Percentiles rank a stretch among this genome's conserved stretches.
Conservation (phyloP, 1,284 basidiomycete species). For the Ustilago nuda region DNA sequence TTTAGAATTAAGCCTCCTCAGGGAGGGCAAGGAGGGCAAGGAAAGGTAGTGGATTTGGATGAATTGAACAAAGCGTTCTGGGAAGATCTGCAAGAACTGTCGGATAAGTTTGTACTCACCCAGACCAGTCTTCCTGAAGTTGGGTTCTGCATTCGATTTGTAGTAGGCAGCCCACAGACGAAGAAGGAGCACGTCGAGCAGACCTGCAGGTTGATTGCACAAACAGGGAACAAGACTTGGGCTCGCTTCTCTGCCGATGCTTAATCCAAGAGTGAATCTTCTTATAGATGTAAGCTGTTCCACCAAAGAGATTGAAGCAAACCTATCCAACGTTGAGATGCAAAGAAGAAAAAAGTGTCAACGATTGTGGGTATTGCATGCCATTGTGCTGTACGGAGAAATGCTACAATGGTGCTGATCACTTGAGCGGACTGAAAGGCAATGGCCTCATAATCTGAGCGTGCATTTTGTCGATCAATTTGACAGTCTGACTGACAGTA, state of each 20-base stretch:
- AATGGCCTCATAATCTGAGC: conserved; percentile 66
- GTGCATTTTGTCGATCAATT: conserved; percentile 67
- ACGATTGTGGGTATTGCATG: not conserved
- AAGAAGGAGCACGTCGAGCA: conserved; percentile 46
- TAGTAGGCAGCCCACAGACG: conserved; percentile 57
- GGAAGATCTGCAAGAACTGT: conserved; percentile 39
- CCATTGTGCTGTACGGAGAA: not conserved
- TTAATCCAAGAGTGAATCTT: no score
- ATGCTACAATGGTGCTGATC: conserved; percentile 3
- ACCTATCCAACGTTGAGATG: not conserved
- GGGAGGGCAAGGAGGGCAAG: not conserved
- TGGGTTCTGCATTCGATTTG: conserved; percentile 61
- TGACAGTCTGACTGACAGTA: conserved; percentile 67
- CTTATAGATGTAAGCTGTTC: not conserved
- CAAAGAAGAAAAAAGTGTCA: not conserved
- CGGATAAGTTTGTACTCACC: conserved; percentile 56
- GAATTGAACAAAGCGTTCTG: conserved; percentile 55
- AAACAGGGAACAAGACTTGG: conserved; percentile 35
- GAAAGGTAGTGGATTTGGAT: conserved; percentile 30
- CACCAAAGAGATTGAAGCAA: no score
- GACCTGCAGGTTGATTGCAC: conserved; percentile 41
- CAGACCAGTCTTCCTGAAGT: conserved; percentile 63
- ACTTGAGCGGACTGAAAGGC: conserved; percentile 56
- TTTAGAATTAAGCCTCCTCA: conserved; percentile 51
- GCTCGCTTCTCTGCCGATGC: conserved; percentile 5